These are phyloP conservation scores for Penicillium glabrum DNA, from an alignment of 2,329 filamentous ascomycete species.

Conservation along the genomic window DNA sequence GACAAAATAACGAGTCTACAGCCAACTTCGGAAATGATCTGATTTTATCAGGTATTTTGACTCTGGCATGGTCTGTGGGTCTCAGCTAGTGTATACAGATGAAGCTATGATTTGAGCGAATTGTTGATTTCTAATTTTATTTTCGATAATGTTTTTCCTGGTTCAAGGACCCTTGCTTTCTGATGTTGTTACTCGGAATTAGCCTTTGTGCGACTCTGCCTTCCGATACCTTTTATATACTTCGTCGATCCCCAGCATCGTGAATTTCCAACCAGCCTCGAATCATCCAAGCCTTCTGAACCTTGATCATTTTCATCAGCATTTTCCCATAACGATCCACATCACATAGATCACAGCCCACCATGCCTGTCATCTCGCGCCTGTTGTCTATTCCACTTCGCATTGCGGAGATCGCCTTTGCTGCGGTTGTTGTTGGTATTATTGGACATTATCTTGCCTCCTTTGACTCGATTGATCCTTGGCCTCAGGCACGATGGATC, in stretches of 20 bases:
- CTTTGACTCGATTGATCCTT: constrained; percentile 48
- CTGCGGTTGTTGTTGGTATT: constrained; percentile 67
- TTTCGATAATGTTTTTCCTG: not conserved
- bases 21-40: constrained; percentile 4
- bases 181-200: constrained; percentile 6
- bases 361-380: constrained; percentile 55
- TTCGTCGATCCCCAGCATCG: not conserved
- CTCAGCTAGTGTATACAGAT: not conserved
- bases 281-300: not conserved
- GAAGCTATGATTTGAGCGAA: not conserved
- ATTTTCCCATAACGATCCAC: not conserved
- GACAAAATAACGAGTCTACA: not conserved
- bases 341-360: constrained; percentile 7
- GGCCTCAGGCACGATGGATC: constrained; percentile 66
- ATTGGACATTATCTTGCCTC: constrained; percentile 65
- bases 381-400: constrained; percentile 60
- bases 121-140: not conserved
- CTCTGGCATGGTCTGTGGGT: constrained; percentile 5
- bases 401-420: constrained; percentile 65
- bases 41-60: constrained; percentile 14
- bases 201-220: constrained; percentile 13
- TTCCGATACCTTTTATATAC: constrained; percentile 16
- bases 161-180: constrained; percentile 18
- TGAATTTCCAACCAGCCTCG: not conserved
- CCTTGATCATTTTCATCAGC: not conserved